Evolutionary conservation across 306 rosid species (phyloP).

Genomic region (Quercus cerris): DNA sequence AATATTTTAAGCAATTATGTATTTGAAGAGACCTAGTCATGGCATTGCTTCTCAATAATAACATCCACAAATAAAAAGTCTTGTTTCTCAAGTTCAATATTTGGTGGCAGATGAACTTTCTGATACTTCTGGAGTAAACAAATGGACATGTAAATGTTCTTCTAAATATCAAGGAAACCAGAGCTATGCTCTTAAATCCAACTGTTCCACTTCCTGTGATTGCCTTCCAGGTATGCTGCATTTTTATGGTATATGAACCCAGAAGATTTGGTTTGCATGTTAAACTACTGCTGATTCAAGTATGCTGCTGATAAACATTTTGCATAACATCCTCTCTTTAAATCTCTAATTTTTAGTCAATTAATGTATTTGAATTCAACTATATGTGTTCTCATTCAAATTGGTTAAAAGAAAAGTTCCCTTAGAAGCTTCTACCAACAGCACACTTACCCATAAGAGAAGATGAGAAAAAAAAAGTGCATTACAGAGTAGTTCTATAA

Average conservation of each 20-base stretch:
- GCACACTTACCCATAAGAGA: neutral
- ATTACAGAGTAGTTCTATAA: neutral
- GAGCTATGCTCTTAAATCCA: constrained; percentile 41
- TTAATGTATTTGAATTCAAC: neutral
- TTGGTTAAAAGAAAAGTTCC: neutral
- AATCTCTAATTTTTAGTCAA: neutral
- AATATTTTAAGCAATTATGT: constrained; percentile 4
- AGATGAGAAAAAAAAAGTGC: neutral
- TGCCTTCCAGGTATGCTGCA: constrained; percentile 70
- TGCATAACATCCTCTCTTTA: neutral
- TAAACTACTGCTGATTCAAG: neutral
- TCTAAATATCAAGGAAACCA: constrained; percentile 39
- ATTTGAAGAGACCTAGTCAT: neutral
- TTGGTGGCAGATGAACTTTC: constrained; percentile 52
- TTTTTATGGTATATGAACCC: constrained; percentile 24
- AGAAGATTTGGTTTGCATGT: constrained; percentile 5
- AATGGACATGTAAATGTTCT: constrained; percentile 81
- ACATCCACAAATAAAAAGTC: constrained; percentile 1
- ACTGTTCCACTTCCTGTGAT: constrained; percentile 84
- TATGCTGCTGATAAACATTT: neutral
- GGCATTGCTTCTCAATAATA: constrained; percentile 2
- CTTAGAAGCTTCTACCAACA: neutral
- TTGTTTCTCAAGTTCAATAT: constrained; percentile 20
- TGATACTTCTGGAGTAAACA: constrained; percentile 37
- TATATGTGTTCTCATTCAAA: neutral